Evolutionary conservation across 225 moss, liverwort and hornwort genomes (phyloP).

Genomic region (Lunularia cruciata): DNA sequence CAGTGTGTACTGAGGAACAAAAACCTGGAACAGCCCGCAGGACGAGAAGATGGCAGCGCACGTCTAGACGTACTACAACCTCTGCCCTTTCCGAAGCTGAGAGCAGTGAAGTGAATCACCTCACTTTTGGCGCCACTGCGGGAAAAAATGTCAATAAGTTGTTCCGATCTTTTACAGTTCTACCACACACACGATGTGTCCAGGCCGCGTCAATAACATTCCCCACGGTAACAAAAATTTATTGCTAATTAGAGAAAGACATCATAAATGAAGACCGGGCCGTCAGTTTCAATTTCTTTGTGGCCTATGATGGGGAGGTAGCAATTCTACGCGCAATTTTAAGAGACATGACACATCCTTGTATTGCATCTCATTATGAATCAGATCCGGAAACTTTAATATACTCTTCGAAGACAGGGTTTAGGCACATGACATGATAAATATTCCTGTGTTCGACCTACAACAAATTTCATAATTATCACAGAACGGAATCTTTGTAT

Average conservation of each 20-base stretch:
- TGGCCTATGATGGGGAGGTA: conserved; percentile 20
- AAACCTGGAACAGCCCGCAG: background rate
- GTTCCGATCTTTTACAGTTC: too few relatives aligned
- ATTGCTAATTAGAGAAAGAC: conserved; percentile 16
- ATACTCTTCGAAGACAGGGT: conserved; percentile 10
- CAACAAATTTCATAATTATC: conserved; percentile 11
- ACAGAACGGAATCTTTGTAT: too few relatives aligned
- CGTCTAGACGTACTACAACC: background rate
- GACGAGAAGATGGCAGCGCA: conserved; percentile 8
- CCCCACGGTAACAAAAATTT: conserved; percentile 12
- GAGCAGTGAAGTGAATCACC: too few relatives aligned
- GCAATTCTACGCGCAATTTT: conserved; percentile 18
- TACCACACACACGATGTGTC: conserved; percentile 1
- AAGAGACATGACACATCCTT: conserved; percentile 11
- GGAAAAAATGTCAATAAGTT: too few relatives aligned
- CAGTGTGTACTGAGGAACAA: background rate
- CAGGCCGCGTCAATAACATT: conserved; percentile 20
- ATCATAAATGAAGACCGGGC: conserved; percentile 18
- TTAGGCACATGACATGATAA: conserved; percentile 19
- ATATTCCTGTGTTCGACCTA: conserved; percentile 17
- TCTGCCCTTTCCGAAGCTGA: too few relatives aligned
- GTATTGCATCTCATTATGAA: conserved; percentile 17
- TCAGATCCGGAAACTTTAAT: conserved; percentile 9
- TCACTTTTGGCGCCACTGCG: too few relatives aligned
- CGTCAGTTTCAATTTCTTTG: conserved; percentile 19